phyloP scores from a whole-genome alignment of 768 basidiomycete species.

The Lactarius hatsudake region DNA sequence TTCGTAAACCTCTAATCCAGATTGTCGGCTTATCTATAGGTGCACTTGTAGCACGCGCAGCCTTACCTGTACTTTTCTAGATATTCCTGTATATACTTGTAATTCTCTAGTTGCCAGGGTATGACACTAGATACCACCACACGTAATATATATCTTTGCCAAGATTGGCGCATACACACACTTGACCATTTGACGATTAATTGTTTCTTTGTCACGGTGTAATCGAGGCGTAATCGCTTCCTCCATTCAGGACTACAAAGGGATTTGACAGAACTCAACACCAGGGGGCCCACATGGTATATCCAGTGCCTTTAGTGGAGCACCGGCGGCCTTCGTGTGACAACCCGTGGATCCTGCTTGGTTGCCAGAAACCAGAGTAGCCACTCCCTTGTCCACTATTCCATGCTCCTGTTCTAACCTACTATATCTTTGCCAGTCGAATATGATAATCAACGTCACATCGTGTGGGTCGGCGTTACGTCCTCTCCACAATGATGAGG shows the following conservation, averaged over 20 bases:
- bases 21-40: background rate
- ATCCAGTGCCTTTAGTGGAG: background rate
- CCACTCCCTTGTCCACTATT: background rate
- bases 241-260: background rate
- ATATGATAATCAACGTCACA: background rate
- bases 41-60: background rate
- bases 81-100: conserved; percentile 18
- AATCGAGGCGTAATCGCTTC: background rate
- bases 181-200: background rate
- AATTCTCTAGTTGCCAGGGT: background rate
- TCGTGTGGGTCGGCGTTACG: background rate
- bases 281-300: background rate
- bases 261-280: background rate
- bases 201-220: background rate
- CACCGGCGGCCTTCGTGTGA: background rate
- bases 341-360: background rate
- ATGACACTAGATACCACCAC: background rate
- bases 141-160: conserved; percentile 1
- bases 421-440: background rate
- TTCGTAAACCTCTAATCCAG: background rate
- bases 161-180: background rate
- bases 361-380: background rate
- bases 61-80: conserved; percentile 3
- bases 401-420: no score
- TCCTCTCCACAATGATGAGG: background rate